Conservation (phyloP, 2,329 filamentous ascomycete genomes). For the Verticillium longisporum region DNA sequence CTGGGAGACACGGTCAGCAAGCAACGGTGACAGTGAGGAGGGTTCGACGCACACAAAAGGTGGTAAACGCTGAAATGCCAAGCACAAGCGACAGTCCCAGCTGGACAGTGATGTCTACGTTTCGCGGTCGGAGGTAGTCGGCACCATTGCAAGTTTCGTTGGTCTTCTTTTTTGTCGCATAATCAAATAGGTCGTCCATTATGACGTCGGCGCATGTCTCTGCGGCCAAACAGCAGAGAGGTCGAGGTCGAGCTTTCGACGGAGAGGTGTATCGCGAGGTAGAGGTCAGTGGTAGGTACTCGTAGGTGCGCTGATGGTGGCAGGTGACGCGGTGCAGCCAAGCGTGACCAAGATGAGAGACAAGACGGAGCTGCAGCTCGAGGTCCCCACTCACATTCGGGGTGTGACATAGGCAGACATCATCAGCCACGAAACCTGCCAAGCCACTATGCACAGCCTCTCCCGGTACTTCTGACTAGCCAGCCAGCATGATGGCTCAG, state of each 20-base stretch:
- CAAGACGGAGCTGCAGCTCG: not conserved
- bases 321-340: not conserved
- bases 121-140: slow-evolving; percentile 16
- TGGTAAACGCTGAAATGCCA: slow-evolving; percentile 63
- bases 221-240: not conserved
- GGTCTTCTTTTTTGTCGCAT: slow-evolving; percentile 9
- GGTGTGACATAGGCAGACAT: not conserved
- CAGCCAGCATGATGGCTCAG: no score
- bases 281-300: not conserved
- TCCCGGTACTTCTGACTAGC: no score
- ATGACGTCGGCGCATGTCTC: not conserved
- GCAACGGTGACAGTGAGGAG: not conserved
- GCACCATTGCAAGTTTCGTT: slow-evolving; percentile 12
- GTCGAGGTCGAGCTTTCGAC: not conserved
- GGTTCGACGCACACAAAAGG: slow-evolving; percentile 60
- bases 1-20: slow-evolving; percentile 31
- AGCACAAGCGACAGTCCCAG: slow-evolving; percentile 65
- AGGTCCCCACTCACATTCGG: not conserved
- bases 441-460: not conserved
- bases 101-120: slow-evolving; percentile 48
- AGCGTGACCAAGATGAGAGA: not conserved
- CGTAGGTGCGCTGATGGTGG: not conserved
- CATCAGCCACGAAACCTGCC: not conserved
- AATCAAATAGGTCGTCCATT: slow-evolving; percentile 6
- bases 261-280: not conserved